A percentile compares a stretch with the other conserved stretches of the same genome.
Evolutionary conservation across 2,329 filamentous ascomycete genomes (phyloP).

Genomic region (Aspergillus niger): DNA sequence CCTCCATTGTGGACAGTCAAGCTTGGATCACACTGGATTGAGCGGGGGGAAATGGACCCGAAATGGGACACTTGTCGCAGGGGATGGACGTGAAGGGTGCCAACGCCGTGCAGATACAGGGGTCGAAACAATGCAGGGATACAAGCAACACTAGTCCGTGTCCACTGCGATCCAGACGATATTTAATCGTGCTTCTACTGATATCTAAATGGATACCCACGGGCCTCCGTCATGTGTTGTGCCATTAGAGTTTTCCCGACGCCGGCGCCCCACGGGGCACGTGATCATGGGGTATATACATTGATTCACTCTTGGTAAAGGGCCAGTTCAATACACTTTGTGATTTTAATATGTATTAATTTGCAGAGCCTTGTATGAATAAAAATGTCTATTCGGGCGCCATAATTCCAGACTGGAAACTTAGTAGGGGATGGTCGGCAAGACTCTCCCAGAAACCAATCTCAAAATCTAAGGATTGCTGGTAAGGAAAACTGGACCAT

Average conservation of each 20-base stretch:
- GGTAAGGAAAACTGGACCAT: no score
- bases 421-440: background rate
- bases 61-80: background rate
- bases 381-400: no score
- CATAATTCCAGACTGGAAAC: no score
- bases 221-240: background rate
- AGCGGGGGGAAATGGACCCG: no score
- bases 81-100: background rate
- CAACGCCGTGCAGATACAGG: background rate
- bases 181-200: background rate
- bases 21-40: no score
- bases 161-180: background rate
- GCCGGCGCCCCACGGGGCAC: background rate
- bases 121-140: background rate
- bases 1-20: constrained; percentile 64
- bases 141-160: background rate
- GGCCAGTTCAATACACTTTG: no score
- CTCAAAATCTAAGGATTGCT: background rate
- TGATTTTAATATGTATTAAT: no score
- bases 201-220: background rate
- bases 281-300: no score
- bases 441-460: background rate
- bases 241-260: background rate
- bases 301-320: no score
- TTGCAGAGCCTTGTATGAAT: no score